A percentile compares a stretch with the other conserved stretches of the same genome.
These are phyloP conservation scores for Populus tomentosa DNA, from an alignment of 441 rosid genomes.

Conservation along the genomic window DNA sequence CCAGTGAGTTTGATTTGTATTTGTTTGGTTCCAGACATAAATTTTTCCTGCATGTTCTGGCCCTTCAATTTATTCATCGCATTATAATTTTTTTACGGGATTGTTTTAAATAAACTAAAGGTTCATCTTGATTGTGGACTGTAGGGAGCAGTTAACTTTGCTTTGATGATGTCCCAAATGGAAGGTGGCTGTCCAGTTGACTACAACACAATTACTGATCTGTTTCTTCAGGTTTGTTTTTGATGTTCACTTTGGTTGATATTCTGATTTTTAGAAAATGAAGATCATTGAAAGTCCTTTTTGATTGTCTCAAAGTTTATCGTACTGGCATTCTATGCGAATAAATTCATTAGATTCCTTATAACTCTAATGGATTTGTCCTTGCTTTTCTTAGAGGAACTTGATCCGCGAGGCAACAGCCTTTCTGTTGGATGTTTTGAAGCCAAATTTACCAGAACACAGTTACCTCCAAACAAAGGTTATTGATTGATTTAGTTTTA, in stretches of 20 bases:
- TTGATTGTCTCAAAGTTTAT: background rate
- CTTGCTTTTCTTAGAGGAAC: constrained; percentile 58
- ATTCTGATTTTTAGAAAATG: background rate
- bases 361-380: background rate
- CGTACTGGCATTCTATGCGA: background rate
- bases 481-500: constrained; percentile 9
- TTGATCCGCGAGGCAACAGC: constrained; percentile 99
- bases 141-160: too few relatives aligned
- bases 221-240: constrained; percentile 14
- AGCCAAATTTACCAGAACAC: constrained; percentile 96
- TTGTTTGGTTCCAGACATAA: background rate
- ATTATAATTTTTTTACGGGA: background rate
- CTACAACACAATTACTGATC: too few relatives aligned
- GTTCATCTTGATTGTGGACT: constrained; percentile 14
- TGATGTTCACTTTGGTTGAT: background rate
- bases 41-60: background rate
- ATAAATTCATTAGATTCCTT: background rate
- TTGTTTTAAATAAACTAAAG: background rate
- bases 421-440: constrained; percentile 94
- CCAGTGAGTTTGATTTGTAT: background rate
- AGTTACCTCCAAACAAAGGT: constrained; percentile 96
- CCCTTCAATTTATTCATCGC: background rate
- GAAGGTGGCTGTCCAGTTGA: too few relatives aligned
- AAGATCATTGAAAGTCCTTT: background rate
- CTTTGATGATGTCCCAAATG: too few relatives aligned